phyloP scores from a whole-genome alignment of 2,329 filamentous ascomycete genomes.

The Fusarium xylarioides region DNA sequence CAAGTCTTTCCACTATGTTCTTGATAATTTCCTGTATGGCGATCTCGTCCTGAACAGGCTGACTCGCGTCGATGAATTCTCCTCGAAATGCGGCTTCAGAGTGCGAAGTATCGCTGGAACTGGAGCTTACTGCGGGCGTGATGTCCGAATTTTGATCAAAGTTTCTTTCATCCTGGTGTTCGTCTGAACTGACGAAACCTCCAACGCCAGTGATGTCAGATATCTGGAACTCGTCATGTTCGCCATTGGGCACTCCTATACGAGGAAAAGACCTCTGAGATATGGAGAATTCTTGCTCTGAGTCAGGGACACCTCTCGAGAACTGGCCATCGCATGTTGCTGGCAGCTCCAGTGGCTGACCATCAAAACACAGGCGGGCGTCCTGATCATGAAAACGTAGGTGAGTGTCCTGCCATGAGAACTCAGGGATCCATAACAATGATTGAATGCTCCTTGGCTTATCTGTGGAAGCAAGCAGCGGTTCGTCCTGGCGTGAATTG shows the following conservation, averaged over 20 bases:
- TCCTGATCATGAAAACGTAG: not conserved
- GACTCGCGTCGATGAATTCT: not conserved
- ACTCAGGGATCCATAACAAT: not conserved
- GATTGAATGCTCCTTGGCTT: too few relatives aligned
- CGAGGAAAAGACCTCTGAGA: fast-evolving
- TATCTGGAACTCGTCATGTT: not conserved
- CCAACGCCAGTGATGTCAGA: not conserved
- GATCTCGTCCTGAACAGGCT: not conserved
- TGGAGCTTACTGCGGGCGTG: not conserved
- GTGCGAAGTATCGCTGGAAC: not conserved
- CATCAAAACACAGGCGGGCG: not conserved
- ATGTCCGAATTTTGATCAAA: not conserved
- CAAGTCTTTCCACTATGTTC: not conserved
- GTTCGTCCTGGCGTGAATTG: not conserved
- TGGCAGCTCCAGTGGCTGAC: not conserved
- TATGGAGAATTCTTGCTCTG: not conserved
- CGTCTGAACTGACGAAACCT: not conserved
- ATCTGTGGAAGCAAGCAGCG: too few relatives aligned
- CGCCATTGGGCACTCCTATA: fast-evolving
- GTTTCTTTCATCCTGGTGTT: not conserved
- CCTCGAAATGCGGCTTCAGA: not conserved
- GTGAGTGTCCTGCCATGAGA: not conserved
- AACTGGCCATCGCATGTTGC: not conserved
- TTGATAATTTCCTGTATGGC: not conserved
- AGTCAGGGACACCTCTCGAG: not conserved